Conservation (phyloP, 2,329 filamentous ascomycete genomes). For the Fusarium bactridioides region DNA sequence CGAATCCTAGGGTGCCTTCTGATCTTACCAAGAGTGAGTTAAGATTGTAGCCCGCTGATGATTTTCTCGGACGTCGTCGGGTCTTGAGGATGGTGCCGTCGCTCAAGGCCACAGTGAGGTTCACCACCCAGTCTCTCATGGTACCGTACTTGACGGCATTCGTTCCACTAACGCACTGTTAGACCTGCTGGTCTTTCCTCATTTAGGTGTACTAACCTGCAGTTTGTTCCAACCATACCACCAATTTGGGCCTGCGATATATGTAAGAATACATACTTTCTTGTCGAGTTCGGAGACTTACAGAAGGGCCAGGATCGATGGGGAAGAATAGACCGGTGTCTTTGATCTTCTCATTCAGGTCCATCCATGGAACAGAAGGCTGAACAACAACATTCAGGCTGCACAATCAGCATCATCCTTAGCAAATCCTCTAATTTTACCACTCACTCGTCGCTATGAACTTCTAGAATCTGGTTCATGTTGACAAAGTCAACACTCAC, state of each 20-base stretch:
- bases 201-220: constrained; percentile 49
- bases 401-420: fast-evolving
- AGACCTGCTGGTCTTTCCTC: fast-evolving
- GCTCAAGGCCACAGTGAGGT: constrained; percentile 80
- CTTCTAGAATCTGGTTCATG: constrained; percentile 82
- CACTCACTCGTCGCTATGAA: constrained; percentile 75
- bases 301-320: constrained; percentile 73
- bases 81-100: constrained; percentile 84
- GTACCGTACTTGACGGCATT: constrained; percentile 84
- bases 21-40: constrained; percentile 82
- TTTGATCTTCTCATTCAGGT: constrained; percentile 76
- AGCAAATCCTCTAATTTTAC: fast-evolving
- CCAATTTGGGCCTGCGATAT: constrained; percentile 73
- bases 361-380: constrained; percentile 89
- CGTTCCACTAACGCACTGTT: constrained; percentile 59
- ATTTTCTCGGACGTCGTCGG: constrained; percentile 76
- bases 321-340: constrained; percentile 86
- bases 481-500: constrained; percentile 88
- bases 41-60: constrained; percentile 83
- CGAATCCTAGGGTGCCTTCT: constrained; percentile 80
- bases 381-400: constrained; percentile 89
- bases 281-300: fast-evolving
- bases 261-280: constrained; percentile 41
- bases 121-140: constrained; percentile 91
- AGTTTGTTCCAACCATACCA: constrained; percentile 83